Evolutionary conservation across 148 eudicot species (phyloP).

Genomic region (Silene uniflora): DNA sequence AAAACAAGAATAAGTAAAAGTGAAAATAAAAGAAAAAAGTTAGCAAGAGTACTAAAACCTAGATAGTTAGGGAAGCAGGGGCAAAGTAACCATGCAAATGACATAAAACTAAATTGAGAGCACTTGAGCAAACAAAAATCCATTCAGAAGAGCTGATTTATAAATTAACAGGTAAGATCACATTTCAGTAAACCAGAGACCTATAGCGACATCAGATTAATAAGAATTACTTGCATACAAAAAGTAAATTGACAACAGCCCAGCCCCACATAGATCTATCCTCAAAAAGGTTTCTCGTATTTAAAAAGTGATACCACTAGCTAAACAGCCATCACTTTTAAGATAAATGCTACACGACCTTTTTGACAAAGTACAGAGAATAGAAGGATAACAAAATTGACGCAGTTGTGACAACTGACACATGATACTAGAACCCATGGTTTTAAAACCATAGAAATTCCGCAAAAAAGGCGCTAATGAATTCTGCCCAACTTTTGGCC

Average conservation of each 20-base stretch:
- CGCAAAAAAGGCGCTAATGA: background rate
- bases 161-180: background rate
- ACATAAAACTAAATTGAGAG: background rate
- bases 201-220: background rate
- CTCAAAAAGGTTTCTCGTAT: background rate
- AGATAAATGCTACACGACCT: background rate
- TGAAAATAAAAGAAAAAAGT: conserved; percentile 11
- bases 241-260: background rate
- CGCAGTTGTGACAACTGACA: no score
- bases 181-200: background rate
- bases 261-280: background rate
- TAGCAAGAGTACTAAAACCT: conserved; percentile 1
- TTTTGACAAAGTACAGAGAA: background rate
- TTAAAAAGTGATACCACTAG: background rate
- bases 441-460: background rate
- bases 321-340: background rate
- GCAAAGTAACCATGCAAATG: background rate
- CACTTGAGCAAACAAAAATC: background rate
- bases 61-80: background rate
- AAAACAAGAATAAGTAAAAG: conserved; percentile 20
- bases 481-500: background rate
- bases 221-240: background rate
- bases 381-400: background rate
- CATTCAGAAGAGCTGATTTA: background rate
- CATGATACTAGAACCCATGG: background rate